Evolutionary conservation across 2,329 filamentous ascomycete genomes (phyloP), one percentile per base, ranked within the genome.

Genomic region (Tolypocladium inflatum): DNA sequence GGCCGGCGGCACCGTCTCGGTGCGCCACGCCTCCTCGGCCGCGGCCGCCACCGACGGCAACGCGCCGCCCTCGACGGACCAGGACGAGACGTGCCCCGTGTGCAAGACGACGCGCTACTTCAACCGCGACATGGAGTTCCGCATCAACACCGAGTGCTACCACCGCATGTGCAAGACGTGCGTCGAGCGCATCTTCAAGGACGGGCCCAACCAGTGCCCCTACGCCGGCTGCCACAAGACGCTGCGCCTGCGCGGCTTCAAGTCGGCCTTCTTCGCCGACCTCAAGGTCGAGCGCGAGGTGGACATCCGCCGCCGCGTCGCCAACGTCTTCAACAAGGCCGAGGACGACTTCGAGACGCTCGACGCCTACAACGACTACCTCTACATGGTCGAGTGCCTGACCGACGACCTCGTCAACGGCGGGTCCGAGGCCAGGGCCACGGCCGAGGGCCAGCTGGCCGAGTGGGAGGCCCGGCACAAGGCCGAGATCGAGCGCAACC

Each of bases 131-230:
- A 92, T 99, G 83, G 83, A 88, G 63, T 97, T 99, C 76, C 88
- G 94, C 66, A 92, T 99, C 77, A 97, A 97, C 73, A 91, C 93
- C 10, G 91, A 96, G 79, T 99, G 94, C 82, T 99, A 99, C 79
- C 94, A 99, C 80, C 91, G 91, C 65, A 97, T 99, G 90, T 99
- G 94, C 79, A 88, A 91, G 72, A 92, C 90, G 58, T 99, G 94
- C 77, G 92, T 97, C 48, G 89, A 93, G 73, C 89, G 93, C 58
- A 90, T 97, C 66, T 99, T 97, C 80, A 89, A 88, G 41, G 87
- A 90, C 57, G 94, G 94, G 0, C 94, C 94, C 0, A 90, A 91
- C 58, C 89, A 91, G 61, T 99, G 95, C 70, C 94, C 94, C 1
- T 90, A 97, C 59, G 90, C 90, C 0, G 89, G 88, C 45, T 99